These are phyloP conservation scores for Microdochium bolleyi DNA, from an alignment of 2,329 filamentous ascomycete genomes.

Conservation along the genomic window DNA sequence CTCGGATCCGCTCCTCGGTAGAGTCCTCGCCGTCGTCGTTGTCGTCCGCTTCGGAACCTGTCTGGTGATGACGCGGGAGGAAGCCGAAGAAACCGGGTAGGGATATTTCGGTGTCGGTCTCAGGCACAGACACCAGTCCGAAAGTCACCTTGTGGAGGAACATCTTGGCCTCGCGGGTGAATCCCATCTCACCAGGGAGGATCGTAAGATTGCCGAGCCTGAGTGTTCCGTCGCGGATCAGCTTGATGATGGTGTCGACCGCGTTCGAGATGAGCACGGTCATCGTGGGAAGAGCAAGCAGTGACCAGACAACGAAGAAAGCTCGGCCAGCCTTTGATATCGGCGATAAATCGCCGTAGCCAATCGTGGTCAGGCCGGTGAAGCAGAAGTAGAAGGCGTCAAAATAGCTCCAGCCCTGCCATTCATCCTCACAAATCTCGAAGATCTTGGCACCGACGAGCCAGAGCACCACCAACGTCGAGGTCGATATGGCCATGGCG, in stretches of 20 bases:
- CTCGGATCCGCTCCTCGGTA: conserved; percentile 9
- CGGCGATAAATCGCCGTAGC: conserved; percentile 75
- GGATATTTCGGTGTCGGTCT: conserved; percentile 24
- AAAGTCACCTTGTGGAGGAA: conserved; percentile 31
- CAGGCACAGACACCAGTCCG: conserved; percentile 30
- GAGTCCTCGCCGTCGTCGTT: conserved; percentile 9
- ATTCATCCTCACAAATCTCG: conserved; percentile 37
- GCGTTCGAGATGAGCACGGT: conserved; percentile 80
- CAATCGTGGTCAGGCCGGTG: conserved; percentile 74
- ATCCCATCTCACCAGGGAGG: conserved; percentile 45
- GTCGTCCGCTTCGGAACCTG: conserved; percentile 9
- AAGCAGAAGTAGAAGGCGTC: conserved; percentile 81
- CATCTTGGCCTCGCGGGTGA: conserved; percentile 36
- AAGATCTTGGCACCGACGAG: conserved; percentile 74
- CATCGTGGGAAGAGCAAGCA: conserved; percentile 80
- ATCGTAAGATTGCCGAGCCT: conserved; percentile 52
- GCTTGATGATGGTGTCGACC: conserved; percentile 71
- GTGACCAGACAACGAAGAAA: conserved; percentile 90
- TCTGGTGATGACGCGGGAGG: conserved; percentile 12
- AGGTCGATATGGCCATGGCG: conserved; percentile 58
- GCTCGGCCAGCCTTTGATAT: conserved; percentile 70
- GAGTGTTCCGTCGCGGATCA: conserved; percentile 46
- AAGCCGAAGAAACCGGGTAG: conserved; percentile 32
- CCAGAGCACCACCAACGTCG: conserved; percentile 70
- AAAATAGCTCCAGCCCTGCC: conserved; percentile 66